A percentile compares a stretch with the other conserved stretches of the same genome.
phyloP scores from a whole-genome alignment of 805 yeast genomes.

The Metschnikowia dekortorum region DNA sequence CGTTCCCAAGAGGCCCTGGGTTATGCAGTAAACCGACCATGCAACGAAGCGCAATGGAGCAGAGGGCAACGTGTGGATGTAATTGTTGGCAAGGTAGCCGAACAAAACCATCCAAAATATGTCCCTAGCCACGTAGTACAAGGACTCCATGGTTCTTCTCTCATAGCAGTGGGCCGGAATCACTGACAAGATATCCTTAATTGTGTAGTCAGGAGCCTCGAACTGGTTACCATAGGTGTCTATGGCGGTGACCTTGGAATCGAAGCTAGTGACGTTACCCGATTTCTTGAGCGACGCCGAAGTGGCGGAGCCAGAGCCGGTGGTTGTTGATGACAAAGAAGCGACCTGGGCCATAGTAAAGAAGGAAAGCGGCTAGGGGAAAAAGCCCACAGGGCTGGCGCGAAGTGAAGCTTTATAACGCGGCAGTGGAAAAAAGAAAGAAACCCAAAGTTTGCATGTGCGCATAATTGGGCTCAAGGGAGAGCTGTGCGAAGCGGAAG shows the following conservation, averaged over 20 bases:
- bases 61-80: constrained; percentile 41
- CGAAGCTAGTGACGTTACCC: constrained; percentile 42
- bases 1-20: constrained; percentile 64
- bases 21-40: constrained; percentile 54
- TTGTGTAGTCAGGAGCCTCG: constrained; percentile 69
- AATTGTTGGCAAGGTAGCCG: constrained; percentile 51
- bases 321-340: constrained; percentile 10
- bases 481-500: background rate
- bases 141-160: constrained; percentile 50
- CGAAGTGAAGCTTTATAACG: background rate
- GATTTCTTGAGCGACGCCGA: constrained; percentile 20
- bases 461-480: background rate
- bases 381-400: background rate
- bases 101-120: constrained; percentile 44
- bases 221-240: constrained; percentile 65
- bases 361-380: background rate
- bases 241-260: constrained; percentile 38
- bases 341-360: constrained; percentile 14
- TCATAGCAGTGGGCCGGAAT: constrained; percentile 76
- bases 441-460: constrained; percentile 3
- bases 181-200: constrained; percentile 66
- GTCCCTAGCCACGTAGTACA: constrained; percentile 68
- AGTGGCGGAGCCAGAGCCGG: constrained; percentile 7
- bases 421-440: background rate
- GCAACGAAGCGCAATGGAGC: constrained; percentile 43